Conservation (phyloP, 306 rosid genomes). For the Vigna hirtella region DNA sequence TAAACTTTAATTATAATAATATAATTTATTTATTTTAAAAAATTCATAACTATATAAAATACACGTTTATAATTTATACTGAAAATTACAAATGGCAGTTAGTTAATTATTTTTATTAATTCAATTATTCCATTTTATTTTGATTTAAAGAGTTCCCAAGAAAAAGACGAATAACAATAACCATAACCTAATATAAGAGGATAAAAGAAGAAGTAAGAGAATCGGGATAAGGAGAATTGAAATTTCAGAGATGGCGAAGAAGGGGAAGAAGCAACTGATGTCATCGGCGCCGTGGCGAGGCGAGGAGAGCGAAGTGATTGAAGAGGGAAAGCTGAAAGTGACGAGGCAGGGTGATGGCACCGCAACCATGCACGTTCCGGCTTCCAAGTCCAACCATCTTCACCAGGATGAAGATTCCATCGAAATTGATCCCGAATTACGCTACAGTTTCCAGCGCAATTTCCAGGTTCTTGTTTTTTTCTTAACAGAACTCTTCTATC, state of each 20-base stretch:
- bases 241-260: background rate
- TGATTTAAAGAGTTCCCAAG: too few species aligned
- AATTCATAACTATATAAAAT: too few species aligned
- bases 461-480: slow-evolving; percentile 63
- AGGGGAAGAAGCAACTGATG: slow-evolving; percentile 75
- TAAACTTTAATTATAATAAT: too few species aligned
- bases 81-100: too few species aligned
- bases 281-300: slow-evolving; percentile 98
- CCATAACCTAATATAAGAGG: too few species aligned
- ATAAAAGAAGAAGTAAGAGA: too few species aligned
- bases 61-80: too few species aligned
- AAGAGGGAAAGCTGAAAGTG: slow-evolving; percentile 76
- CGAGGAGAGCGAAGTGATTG: slow-evolving; percentile 62
- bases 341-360: slow-evolving; percentile 70
- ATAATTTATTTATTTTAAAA: too few species aligned
- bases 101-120: too few species aligned
- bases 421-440: slow-evolving; percentile 90
- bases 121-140: too few species aligned
- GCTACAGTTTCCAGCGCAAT: slow-evolving; percentile 96
- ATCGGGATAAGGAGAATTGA: background rate
- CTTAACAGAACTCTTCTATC: background rate
- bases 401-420: slow-evolving; percentile 53
- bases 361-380: slow-evolving; percentile 85
- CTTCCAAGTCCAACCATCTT: slow-evolving; percentile 49
- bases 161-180: too few species aligned